Percentiles rank a stretch among this genome's conserved stretches.
Conservation (phyloP, 306 rosid genomes). For the Gastrolobium villosum region DNA sequence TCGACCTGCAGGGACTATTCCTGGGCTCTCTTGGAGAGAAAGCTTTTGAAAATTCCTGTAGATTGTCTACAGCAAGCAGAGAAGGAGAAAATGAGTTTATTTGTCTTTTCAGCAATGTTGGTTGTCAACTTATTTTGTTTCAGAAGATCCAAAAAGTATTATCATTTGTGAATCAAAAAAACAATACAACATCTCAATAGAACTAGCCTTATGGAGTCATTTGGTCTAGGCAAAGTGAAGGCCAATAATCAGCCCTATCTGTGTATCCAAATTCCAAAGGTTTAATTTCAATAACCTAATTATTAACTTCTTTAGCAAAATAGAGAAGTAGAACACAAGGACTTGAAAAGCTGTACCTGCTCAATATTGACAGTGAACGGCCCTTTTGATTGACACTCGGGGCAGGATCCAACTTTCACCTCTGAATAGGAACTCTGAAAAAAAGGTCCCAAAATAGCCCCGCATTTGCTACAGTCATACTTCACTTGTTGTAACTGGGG, state of each 20-base stretch:
- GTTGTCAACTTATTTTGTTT: not conserved
- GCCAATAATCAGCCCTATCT: conserved; percentile 4
- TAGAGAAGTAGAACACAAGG: not conserved
- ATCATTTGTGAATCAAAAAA: conserved; percentile 11
- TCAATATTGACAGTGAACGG: conserved; percentile 94
- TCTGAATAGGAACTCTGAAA: conserved; percentile 97
- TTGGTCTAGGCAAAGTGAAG: not conserved
- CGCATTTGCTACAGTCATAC: conserved; percentile 96
- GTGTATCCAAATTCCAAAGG: not conserved
- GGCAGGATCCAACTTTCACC: conserved; percentile 98
- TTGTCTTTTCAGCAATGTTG: not conserved
- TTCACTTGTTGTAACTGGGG: conserved; percentile 99
- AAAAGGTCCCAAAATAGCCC: conserved; percentile 90
- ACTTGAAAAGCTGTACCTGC: conserved; percentile 66
- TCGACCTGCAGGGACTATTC: conserved; percentile 98
- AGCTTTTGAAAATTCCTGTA: conserved; percentile 98
- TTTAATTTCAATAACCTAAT: not conserved
- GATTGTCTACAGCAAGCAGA: conserved; percentile 72
- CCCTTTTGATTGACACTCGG: conserved; percentile 97
- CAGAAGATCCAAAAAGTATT: not conserved
- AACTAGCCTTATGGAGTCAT: not conserved
- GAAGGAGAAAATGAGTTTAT: conserved; percentile 17
- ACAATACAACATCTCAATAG: not conserved
- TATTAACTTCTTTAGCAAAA: not conserved
- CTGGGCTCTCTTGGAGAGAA: conserved; percentile 98